These are phyloP conservation scores for Trapa incisa DNA, from an alignment of 345 rosid genomes.

Conservation along the genomic window DNA sequence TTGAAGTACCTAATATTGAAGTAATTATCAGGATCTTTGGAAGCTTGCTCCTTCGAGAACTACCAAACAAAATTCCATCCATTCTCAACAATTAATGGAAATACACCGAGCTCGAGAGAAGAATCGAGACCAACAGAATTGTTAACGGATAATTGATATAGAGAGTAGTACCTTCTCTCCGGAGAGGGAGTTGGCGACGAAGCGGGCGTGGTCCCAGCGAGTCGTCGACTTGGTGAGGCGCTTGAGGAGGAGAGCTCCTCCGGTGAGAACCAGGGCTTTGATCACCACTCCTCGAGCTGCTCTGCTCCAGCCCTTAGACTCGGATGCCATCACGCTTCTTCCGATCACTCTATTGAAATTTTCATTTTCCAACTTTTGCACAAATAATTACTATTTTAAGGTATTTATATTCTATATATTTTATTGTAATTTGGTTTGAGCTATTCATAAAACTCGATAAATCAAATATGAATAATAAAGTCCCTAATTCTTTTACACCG, in stretches of 20 bases:
- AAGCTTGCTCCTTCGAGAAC: constrained; percentile 83
- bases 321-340: constrained; percentile 22
- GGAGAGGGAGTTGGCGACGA: constrained; percentile 63
- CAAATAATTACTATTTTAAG: no score
- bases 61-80: constrained; percentile 10
- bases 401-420: no score
- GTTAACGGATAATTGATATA: not conserved
- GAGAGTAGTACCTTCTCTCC: constrained; percentile 57
- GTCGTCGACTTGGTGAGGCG: constrained; percentile 84
- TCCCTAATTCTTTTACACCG: no score
- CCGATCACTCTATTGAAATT: not conserved
- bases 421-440: no score
- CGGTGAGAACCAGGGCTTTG: constrained; percentile 59
- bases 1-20: constrained; percentile 67
- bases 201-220: constrained; percentile 79
- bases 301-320: constrained; percentile 60
- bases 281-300: constrained; percentile 59
- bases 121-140: not conserved
- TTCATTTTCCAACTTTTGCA: no score
- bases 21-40: constrained; percentile 79
- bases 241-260: constrained; percentile 67
- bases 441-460: no score
- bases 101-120: not conserved
- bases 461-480: no score
- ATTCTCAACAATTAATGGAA: not conserved